Base-by-base conservation (phyloP, 2,329 filamentous ascomycete genomes). In the Monilinia polystroma region DNA sequence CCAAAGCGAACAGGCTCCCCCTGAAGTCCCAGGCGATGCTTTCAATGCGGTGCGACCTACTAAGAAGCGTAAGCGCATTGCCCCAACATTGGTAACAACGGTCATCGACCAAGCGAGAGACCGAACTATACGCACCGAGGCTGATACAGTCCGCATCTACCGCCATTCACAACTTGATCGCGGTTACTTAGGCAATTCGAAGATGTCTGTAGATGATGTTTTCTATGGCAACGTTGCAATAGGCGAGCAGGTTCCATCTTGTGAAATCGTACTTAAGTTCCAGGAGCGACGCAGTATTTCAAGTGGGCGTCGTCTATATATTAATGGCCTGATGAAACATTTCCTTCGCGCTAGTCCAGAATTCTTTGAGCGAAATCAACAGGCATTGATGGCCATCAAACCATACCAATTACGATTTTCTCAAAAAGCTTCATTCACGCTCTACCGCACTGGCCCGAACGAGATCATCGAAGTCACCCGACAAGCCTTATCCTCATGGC, bases 281-380 rank as follows among this genome's bases (percentile, higher is more conserved):
- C 63, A 69, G 38, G 4, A 62, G 68, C 16, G 72, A 70, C 29
- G 74, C 16, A 64, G 66, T 2, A 72, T 82, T 1, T 79, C 81
- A 1, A 74, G 75, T 6, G 84, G 82, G 0, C 80, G 79, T 43
- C 79, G 81, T 53, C 71, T 80, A 2, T 83, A 81, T 64, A 79
- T 82, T 3, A 72, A 81, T 64, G 75, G 71, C 6, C 72, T 75
- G 0, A 78, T 85, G 70, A 81, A 77, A 68, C 76, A 75, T 35
- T 76, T 81, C 38, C 72, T 85, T 8, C 75, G 72, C 4, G 63
- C 70, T 3, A 66, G 69, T 26, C 70, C 43, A 16, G 45, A 67
- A 55, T 26, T 26, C 8, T 69, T 75, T 41, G 32, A 62, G 14
- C 70, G 71, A n/a, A 63, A 71, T 55, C 66, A 66, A 16, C 59